Evolutionary conservation across 78 protist species (phyloP).

Genomic region (Chrysochromulina tobinii): DNA sequence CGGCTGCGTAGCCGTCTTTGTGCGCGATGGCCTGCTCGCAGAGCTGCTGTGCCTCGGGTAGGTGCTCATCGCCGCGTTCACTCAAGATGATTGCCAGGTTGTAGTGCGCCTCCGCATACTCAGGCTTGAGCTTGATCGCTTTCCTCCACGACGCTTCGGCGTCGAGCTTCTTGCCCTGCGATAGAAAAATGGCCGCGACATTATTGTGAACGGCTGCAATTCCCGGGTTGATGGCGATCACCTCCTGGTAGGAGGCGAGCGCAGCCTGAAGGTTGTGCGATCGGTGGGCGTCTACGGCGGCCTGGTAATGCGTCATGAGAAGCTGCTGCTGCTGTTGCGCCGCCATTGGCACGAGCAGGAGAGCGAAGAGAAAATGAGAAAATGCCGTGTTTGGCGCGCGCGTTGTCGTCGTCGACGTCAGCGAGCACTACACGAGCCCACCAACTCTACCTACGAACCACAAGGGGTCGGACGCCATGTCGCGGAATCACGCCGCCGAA

Average conservation of each 20-base stretch:
- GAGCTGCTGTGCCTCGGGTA: background rate
- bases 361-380: too few species aligned
- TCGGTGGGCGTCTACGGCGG: background rate
- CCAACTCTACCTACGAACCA: too few species aligned
- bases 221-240: too few species aligned
- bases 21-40: background rate
- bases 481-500: too few species aligned
- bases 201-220: background rate
- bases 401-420: too few species aligned
- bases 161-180: background rate
- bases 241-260: background rate
- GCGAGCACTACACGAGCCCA: too few species aligned
- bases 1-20: background rate
- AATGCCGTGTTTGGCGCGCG: too few species aligned
- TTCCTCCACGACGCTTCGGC: background rate
- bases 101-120: background rate
- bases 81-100: background rate
- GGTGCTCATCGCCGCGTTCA: background rate
- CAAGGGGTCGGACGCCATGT: too few species aligned
- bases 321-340: too few species aligned
- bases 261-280: background rate
- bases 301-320: background rate
- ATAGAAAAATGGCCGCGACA: background rate
- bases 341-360: too few species aligned
- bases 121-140: background rate